Evolutionary conservation across 805 yeast species (phyloP).

Genomic region (Kodamaea neixiangensis): DNA sequence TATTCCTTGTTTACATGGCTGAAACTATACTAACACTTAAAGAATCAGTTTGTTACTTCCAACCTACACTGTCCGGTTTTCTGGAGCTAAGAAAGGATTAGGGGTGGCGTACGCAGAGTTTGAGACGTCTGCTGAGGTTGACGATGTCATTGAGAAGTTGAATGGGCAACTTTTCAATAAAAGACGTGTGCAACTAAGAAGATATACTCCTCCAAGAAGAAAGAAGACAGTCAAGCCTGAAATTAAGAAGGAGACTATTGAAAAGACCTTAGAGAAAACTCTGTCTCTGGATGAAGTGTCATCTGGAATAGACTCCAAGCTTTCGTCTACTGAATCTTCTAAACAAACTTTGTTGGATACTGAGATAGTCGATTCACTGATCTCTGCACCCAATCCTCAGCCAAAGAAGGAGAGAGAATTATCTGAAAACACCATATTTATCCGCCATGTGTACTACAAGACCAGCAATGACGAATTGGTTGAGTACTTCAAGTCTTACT

Average conservation of each 20-base stretch:
- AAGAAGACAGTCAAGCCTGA: neutral
- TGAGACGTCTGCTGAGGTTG: conserved; percentile 29
- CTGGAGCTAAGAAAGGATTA: conserved; percentile 42
- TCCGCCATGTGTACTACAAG: conserved; percentile 40
- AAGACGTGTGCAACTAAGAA: conserved; percentile 40
- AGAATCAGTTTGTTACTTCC: conserved; percentile 51
- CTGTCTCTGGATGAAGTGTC: neutral
- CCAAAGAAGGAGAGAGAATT: conserved; percentile 12
- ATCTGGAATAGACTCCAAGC: neutral
- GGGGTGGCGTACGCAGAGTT: conserved; percentile 55
- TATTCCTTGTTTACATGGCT: conserved; percentile 7
- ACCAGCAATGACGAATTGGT: conserved; percentile 47
- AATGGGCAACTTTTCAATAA: conserved; percentile 32
- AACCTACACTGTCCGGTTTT: conserved; percentile 51
- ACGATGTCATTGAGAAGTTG: conserved; percentile 26
- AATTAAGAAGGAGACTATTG: neutral
- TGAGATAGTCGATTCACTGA: neutral
- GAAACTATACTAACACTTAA: neutral
- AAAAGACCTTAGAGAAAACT: neutral
- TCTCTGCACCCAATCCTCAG: neutral
- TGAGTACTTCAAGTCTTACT: conserved; percentile 44
- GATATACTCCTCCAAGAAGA: conserved; percentile 28
- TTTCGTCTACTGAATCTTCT: neutral
- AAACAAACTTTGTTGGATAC: too few species aligned
- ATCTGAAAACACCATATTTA: conserved; percentile 49